Percentiles rank a stretch among this genome's conserved stretches.
Conservation (phyloP, 1,284 basidiomycete genomes). For the Wallemia mellicola region DNA sequence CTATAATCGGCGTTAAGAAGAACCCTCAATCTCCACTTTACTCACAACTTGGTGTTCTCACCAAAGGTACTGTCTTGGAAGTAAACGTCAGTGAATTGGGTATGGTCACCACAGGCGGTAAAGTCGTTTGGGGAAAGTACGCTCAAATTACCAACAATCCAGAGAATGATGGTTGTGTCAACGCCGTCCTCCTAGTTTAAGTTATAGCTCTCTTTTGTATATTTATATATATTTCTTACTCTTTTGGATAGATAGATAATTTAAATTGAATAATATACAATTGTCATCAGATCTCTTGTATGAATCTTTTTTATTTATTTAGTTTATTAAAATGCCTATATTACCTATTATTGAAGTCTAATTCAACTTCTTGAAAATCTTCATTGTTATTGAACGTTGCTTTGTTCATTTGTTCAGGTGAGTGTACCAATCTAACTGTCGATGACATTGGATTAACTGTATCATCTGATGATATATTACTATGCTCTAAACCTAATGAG, state of each 20-base stretch:
- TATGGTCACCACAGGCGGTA: conserved; percentile 95
- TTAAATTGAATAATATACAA: neutral
- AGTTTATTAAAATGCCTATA: neutral
- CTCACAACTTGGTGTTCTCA: conserved; percentile 61
- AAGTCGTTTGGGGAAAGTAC: conserved; percentile 33
- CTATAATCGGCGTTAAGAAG: conserved; percentile 96
- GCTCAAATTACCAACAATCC: conserved; percentile 78
- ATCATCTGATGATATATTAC: neutral
- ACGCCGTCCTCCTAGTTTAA: conserved; percentile 44
- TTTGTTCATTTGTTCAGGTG: neutral
- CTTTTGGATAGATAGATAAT: neutral
- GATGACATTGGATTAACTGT: neutral
- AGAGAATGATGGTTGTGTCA: conserved; percentile 88
- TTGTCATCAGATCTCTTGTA: neutral
- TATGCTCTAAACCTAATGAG: neutral
- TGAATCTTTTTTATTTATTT: neutral
- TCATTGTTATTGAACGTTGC: neutral
- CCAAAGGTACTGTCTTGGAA: conserved; percentile 94
- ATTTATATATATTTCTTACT: conserved; percentile 1
- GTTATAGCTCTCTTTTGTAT: conserved; percentile 4
- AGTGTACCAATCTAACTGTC: neutral
- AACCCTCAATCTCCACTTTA: conserved; percentile 98
- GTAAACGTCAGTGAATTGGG: conserved; percentile 93
- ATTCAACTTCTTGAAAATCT: neutral
- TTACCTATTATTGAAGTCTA: neutral